A percentile compares a stretch with the other conserved stretches of the same genome.
Conservation (phyloP, 2,329 filamentous ascomycete genomes). For the Parastagonospora nodorum region DNA sequence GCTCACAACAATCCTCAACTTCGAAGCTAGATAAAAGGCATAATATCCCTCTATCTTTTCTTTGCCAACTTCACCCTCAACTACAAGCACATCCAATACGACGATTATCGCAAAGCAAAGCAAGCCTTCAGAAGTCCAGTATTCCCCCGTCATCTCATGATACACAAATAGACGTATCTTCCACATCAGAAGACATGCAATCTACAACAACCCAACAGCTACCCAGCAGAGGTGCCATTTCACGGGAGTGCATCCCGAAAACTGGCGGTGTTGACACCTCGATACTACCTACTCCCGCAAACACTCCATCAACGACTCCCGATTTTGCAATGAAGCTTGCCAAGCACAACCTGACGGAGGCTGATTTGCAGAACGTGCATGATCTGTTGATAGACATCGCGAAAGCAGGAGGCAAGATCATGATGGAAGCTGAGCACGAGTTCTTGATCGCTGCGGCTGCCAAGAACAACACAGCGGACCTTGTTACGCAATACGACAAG, state of each 20-base stretch:
- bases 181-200: not conserved
- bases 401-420: conserved; percentile 36
- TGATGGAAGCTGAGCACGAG: conserved; percentile 38
- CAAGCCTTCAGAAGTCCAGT: too few species aligned
- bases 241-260: conserved; percentile 4
- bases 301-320: conserved; percentile 17
- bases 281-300: conserved; percentile 8
- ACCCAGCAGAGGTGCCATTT: not conserved
- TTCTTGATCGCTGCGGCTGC: conserved; percentile 22
- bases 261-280: conserved; percentile 8
- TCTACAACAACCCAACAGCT: not conserved
- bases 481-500: conserved; percentile 61
- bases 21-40: too few species aligned
- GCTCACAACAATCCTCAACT: too few species aligned
- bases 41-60: too few species aligned
- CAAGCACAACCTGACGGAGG: conserved; percentile 20
- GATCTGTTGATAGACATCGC: conserved; percentile 32
- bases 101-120: too few species aligned
- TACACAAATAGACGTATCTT: not conserved
- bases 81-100: too few species aligned
- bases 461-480: conserved; percentile 53
- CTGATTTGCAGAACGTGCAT: conserved; percentile 18
- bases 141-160: too few species aligned
- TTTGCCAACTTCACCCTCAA: too few species aligned
- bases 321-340: conserved; percentile 17